phyloP scores from a whole-genome alignment of 2,329 filamentous ascomycete genomes.

The Ustilaginoidea virens region DNA sequence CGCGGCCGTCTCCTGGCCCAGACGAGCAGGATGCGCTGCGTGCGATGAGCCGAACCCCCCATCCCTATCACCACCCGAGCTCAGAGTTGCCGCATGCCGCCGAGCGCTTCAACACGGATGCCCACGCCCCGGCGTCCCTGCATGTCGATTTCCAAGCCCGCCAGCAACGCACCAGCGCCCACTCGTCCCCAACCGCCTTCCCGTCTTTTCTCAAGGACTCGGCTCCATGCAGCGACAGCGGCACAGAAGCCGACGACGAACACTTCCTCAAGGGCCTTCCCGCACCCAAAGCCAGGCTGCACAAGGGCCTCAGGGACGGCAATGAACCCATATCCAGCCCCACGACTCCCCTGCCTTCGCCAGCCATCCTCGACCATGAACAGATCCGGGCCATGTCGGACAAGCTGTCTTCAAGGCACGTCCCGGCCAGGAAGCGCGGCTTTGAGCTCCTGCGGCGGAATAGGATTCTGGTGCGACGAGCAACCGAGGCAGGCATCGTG shows the following conservation, averaged over 20 bases:
- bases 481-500: constrained; percentile 36
- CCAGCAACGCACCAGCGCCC: constrained; percentile 8
- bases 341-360: constrained; percentile 39
- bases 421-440: constrained; percentile 8
- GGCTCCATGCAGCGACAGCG: constrained; percentile 65
- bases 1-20: constrained; percentile 16
- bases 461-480: constrained; percentile 35
- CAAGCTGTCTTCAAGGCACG: constrained; percentile 6
- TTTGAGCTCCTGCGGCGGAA: constrained; percentile 23
- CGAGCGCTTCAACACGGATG: constrained; percentile 18
- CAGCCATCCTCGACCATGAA: constrained; percentile 28
- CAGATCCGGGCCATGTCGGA: constrained; percentile 11
- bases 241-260: constrained; percentile 91
- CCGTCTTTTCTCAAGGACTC: constrained; percentile 32
- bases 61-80: constrained; percentile 49
- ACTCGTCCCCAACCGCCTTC: constrained; percentile 11
- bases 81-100: constrained; percentile 38
- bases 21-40: constrained; percentile 26
- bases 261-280: constrained; percentile 75
- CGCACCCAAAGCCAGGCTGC: constrained; percentile 53
- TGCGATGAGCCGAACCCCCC: constrained; percentile 44
- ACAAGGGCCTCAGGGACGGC: constrained; percentile 60
- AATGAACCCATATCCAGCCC: constrained; percentile 38
- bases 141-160: too few species aligned
- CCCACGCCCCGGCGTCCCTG: constrained; percentile 4